Base-by-base conservation (phyloP, 2,329 filamentous ascomycete species). In the Passalora sequoiae region DNA sequence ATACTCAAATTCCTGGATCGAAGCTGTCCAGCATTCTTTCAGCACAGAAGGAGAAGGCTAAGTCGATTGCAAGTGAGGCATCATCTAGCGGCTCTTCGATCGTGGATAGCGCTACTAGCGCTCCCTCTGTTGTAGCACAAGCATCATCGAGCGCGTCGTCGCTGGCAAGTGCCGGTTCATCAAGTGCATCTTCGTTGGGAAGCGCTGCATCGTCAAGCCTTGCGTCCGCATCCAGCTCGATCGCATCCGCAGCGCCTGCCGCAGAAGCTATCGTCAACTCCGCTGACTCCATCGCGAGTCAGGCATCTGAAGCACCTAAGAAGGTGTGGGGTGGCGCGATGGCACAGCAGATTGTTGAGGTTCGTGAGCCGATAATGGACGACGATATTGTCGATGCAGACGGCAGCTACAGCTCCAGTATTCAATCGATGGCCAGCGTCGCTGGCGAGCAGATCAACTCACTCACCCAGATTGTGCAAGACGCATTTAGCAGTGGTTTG, bases 311-410 rank as follows among this genome's bases (percentile, higher is more conserved):
- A 21, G 55, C 49, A 1, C 52, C 55, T 6, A 56, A 51, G 52
- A 77, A 76, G 57, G 72, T 78, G 21, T 77, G 71, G 56, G 73
- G 71, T 56, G 69, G 76, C 58, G 72, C 73, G 42, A 71, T 75
- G 63, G 72, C 75, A 33, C 69, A 77, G 54, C 61, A 69, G 27
- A 59, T 76, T 35, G 68, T 70, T 9, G 67, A 71, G 41, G 69
- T 68, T 4, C 69, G 67, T 25, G 63, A 68, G 42, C 66, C 71
- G 16, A 65, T 75, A 24, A 60, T 78, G 33, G 74, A 78, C 45
- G 49, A 72, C 9, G 66, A 70, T 9, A 47, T 64, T 16, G 67
- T 69, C 20, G 57, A 60, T 24, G 49, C 46, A 20, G 69, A 69
- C 3, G 68, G 73, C 4, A 68, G 65, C 10, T 74, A 73, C 51